These are phyloP conservation scores for Orbilia javanica DNA, from an alignment of 2,329 filamentous ascomycete genomes.

Conservation along the genomic window DNA sequence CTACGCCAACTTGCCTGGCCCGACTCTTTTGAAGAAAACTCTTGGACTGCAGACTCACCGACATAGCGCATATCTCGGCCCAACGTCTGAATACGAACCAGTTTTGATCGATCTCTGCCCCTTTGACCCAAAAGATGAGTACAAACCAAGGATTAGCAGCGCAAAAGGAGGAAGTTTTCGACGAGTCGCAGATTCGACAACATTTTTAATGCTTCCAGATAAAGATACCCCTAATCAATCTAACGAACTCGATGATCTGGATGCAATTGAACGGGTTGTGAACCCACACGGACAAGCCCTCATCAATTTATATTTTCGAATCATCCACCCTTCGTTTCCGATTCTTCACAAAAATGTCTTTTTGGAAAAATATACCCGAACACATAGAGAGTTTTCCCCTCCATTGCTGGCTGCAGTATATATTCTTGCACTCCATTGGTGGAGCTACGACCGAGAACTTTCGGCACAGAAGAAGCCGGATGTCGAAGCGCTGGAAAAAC, in stretches of 20 bases:
- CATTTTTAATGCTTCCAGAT: slow-evolving; percentile 84
- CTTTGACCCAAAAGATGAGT: slow-evolving; percentile 85
- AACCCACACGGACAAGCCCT: slow-evolving; percentile 80
- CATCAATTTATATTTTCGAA: slow-evolving; percentile 82
- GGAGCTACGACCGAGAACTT: slow-evolving; percentile 71
- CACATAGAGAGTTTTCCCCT: slow-evolving; percentile 72
- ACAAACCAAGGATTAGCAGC: slow-evolving; percentile 72
- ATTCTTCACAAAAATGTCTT: slow-evolving; percentile 74
- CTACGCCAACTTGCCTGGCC: slow-evolving; percentile 54
- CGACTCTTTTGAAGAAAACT: slow-evolving; percentile 63
- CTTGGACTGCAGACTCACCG: slow-evolving; percentile 82
- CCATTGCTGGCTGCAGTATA: slow-evolving; percentile 74
- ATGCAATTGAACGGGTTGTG: slow-evolving; percentile 80
- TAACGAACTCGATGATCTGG: slow-evolving; percentile 72
- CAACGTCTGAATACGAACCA: slow-evolving; percentile 85
- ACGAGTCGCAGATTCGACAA: slow-evolving; percentile 81
- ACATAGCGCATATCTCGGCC: slow-evolving; percentile 85
- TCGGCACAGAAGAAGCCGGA: slow-evolving; percentile 72
- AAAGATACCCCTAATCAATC: slow-evolving; percentile 77
- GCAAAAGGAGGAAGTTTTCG: slow-evolving; percentile 73
- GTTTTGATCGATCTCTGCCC: slow-evolving; percentile 83
- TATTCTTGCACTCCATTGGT: slow-evolving; percentile 74
- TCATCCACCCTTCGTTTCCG: slow-evolving; percentile 73
- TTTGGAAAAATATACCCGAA: slow-evolving; percentile 72
- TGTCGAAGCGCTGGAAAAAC: slow-evolving; percentile 77